A percentile compares a stretch with the other conserved stretches of the same genome.
Evolutionary conservation across 768 basidiomycete genomes (phyloP).

Genomic region (Pleurotus sapidus): DNA sequence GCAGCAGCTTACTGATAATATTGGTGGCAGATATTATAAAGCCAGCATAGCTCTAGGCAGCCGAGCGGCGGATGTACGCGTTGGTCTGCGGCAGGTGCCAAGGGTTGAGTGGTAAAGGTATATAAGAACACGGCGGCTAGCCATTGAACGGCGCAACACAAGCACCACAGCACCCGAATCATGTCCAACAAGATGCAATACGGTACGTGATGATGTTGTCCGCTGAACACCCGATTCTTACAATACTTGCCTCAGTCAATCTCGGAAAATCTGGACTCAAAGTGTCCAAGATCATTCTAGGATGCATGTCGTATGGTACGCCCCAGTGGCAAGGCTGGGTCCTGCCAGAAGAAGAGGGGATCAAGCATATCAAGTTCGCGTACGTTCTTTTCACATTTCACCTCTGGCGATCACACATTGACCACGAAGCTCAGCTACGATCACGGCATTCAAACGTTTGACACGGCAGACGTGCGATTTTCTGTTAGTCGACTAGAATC

Average conservation of each 20-base stretch:
- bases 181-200: too few species aligned
- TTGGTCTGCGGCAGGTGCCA: too few species aligned
- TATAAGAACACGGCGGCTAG: too few species aligned
- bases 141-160: too few species aligned
- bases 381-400: background rate
- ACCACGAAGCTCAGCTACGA: conserved; percentile 39
- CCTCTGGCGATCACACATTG: background rate
- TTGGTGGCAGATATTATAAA: too few species aligned
- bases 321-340: conserved; percentile 50
- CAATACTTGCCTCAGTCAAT: conserved; percentile 27
- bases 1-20: too few species aligned
- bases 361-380: conserved; percentile 47
- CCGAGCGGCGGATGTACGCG: too few species aligned
- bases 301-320: conserved; percentile 53
- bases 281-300: conserved; percentile 28
- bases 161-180: too few species aligned
- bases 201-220: too few species aligned
- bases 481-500: background rate
- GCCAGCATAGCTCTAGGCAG: too few species aligned
- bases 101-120: too few species aligned
- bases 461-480: conserved; percentile 44
- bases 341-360: conserved; percentile 44
- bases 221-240: too few species aligned
- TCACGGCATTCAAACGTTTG: conserved; percentile 60
- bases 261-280: conserved; percentile 55